phyloP scores from a whole-genome alignment of 2,329 filamentous ascomycete genomes.

The Tympanopsis confertula region DNA sequence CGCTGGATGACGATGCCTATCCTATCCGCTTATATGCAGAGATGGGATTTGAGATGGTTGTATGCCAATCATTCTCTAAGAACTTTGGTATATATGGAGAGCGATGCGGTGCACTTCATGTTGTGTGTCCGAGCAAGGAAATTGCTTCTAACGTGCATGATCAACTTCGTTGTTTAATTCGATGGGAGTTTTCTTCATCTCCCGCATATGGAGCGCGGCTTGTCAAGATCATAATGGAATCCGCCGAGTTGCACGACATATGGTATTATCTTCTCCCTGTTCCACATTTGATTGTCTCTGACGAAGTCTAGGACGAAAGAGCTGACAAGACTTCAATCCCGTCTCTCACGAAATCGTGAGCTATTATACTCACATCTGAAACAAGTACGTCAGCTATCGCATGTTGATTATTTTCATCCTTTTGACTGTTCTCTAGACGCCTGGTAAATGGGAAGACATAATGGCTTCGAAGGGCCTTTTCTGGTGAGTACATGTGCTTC shows the following conservation, averaged over 20 bases:
- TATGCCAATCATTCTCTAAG: slow-evolving; percentile 25
- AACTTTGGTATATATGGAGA: slow-evolving; percentile 24
- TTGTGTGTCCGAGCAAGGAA: slow-evolving; percentile 7
- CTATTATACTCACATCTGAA: too few species aligned
- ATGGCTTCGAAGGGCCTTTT: slow-evolving; percentile 10
- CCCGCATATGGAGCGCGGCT: slow-evolving; percentile 14
- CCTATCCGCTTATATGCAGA: slow-evolving; percentile 12
- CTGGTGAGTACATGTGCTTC: slow-evolving; percentile 5
- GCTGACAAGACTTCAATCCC: too few species aligned
- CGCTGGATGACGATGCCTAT: slow-evolving; percentile 18
- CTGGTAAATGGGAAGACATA: slow-evolving; percentile 10
- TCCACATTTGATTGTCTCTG: too few species aligned
- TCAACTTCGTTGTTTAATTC: slow-evolving; percentile 13
- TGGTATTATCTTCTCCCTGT: too few species aligned
- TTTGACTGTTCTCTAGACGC: too few species aligned
- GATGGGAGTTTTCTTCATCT: slow-evolving; percentile 15
- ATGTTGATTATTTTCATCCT: too few species aligned
- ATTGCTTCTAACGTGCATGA: slow-evolving; percentile 11
- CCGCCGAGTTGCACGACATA: slow-evolving; percentile 6
- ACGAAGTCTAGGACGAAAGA: too few species aligned
- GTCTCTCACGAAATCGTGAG: too few species aligned
- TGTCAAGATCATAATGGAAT: slow-evolving; percentile 10
- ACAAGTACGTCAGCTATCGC: too few species aligned
- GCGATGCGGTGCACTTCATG: slow-evolving; percentile 17
- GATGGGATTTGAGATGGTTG: slow-evolving; percentile 15